These are phyloP conservation scores for Trypanosoma lewisi DNA, from an alignment of 208 protist species.

Conservation along the genomic window DNA sequence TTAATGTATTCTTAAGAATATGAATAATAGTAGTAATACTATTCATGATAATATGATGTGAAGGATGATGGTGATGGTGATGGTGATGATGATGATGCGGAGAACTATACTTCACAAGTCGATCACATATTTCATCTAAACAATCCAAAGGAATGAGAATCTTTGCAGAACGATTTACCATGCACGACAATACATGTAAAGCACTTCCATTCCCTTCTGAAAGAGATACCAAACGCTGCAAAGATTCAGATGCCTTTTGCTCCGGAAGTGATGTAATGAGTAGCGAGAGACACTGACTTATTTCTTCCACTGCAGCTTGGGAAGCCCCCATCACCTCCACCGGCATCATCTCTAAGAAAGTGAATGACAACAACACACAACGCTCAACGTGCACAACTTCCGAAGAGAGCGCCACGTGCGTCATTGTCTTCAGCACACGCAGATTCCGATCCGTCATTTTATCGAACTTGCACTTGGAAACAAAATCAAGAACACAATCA, in stretches of 20 bases:
- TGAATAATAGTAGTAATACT: too few relatives aligned
- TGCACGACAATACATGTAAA: neutral
- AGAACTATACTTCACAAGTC: neutral
- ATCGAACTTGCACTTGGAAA: neutral
- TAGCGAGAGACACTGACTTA: constrained; percentile 8
- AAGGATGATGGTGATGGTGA: too few relatives aligned
- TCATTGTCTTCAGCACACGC: constrained; percentile 6
- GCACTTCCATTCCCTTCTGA: constrained; percentile 8
- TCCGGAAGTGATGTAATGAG: neutral
- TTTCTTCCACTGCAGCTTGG: neutral
- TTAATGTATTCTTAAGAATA: constrained; percentile 10
- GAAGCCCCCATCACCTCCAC: neutral
- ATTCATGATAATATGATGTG: too few relatives aligned
- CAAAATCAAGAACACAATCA: constrained; percentile 3
- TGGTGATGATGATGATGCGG: constrained; percentile 10
- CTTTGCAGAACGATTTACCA: neutral
- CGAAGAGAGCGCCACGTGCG: neutral
- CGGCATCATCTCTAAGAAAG: constrained; percentile 3
- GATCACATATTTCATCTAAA: constrained; percentile 11
- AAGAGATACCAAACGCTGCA: constrained; percentile 7
- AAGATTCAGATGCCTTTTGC: neutral
- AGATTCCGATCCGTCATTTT: constrained; percentile 6
- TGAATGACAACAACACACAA: constrained; percentile 8
- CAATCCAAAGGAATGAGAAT: constrained; percentile 2
- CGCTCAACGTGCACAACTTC: neutral